Conservation (phyloP, 2,329 filamentous ascomycete species). For the Fusarium virguliforme region DNA sequence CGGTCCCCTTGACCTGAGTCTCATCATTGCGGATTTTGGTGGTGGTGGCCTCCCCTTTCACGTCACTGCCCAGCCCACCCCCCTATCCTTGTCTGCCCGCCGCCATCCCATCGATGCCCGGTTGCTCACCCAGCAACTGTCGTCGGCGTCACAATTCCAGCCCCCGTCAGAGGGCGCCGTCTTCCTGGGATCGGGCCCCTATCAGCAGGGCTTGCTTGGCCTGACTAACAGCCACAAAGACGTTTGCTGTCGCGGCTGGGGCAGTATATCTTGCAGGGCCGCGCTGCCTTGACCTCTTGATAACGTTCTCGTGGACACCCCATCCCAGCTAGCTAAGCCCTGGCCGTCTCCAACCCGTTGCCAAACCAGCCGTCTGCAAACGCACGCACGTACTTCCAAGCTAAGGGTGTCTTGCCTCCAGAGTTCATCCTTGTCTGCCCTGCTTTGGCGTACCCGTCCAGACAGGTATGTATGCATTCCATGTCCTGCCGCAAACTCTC, state of each 20-base stretch:
- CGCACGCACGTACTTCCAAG: slow-evolving; percentile 37
- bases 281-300: slow-evolving; percentile 46
- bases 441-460: slow-evolving; percentile 30
- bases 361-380: slow-evolving; percentile 36
- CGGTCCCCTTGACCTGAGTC: slow-evolving; percentile 23
- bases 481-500: slow-evolving; percentile 28
- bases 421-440: slow-evolving; percentile 39
- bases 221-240: slow-evolving; percentile 43
- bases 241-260: slow-evolving; percentile 32
- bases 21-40: slow-evolving; percentile 19
- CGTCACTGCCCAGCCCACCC: slow-evolving; percentile 17
- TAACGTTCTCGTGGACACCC: slow-evolving; percentile 44
- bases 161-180: slow-evolving; percentile 40
- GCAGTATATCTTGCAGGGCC: slow-evolving; percentile 50
- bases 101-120: slow-evolving; percentile 38
- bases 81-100: slow-evolving; percentile 26
- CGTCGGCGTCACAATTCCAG: slow-evolving; percentile 27
- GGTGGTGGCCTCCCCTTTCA: slow-evolving; percentile 18
- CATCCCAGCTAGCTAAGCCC: slow-evolving; percentile 48
- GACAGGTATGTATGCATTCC: slow-evolving; percentile 31
- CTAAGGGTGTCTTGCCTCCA: slow-evolving; percentile 42
- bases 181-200: slow-evolving; percentile 40
- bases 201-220: slow-evolving; percentile 30
- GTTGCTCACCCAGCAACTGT: slow-evolving; percentile 20
- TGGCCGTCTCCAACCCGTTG: slow-evolving; percentile 47